Evolutionary conservation across 2,329 filamentous ascomycete species (phyloP).

Genomic region (Calonectria multiphialidica): DNA sequence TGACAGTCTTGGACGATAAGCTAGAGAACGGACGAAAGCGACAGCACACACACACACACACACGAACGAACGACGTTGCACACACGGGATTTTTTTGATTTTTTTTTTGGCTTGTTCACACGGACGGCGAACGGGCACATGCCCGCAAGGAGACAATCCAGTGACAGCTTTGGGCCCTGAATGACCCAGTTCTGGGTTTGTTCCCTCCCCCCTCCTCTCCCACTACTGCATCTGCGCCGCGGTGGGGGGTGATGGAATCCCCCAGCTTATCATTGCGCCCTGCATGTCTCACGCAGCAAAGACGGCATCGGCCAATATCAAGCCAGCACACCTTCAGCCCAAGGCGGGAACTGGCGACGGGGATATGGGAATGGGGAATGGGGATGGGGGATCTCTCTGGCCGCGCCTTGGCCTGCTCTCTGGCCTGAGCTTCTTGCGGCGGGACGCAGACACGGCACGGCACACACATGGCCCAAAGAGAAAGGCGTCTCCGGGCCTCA

Average conservation of each 20-base stretch:
- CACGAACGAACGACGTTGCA: not conserved
- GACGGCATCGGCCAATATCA: not conserved
- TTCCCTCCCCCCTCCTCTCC: not conserved
- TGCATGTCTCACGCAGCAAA: constrained; percentile 20
- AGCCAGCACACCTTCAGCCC: not conserved
- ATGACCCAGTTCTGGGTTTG: not conserved
- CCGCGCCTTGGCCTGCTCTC: not conserved
- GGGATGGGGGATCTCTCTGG: not conserved
- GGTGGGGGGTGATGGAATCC: not conserved
- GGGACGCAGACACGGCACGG: not conserved
- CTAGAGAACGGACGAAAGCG: not conserved
- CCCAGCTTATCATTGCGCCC: constrained; percentile 31
- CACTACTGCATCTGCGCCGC: not conserved
- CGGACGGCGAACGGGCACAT: not conserved
- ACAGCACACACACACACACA: not conserved
- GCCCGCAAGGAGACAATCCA: not conserved
- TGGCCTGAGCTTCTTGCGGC: constrained; percentile 1
- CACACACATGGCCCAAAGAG: not conserved
- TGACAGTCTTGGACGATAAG: not conserved
- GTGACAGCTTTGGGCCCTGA: not conserved
- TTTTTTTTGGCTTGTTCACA: no score
- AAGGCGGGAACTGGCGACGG: not conserved
- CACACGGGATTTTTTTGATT: not conserved
- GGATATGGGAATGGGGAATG: not conserved
- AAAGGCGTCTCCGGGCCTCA: not conserved